A percentile compares a stretch with the other conserved stretches of the same genome.
These are phyloP conservation scores for Malbranchea zuffiana DNA, from an alignment of 2,329 filamentous ascomycete genomes.

Conservation along the genomic window DNA sequence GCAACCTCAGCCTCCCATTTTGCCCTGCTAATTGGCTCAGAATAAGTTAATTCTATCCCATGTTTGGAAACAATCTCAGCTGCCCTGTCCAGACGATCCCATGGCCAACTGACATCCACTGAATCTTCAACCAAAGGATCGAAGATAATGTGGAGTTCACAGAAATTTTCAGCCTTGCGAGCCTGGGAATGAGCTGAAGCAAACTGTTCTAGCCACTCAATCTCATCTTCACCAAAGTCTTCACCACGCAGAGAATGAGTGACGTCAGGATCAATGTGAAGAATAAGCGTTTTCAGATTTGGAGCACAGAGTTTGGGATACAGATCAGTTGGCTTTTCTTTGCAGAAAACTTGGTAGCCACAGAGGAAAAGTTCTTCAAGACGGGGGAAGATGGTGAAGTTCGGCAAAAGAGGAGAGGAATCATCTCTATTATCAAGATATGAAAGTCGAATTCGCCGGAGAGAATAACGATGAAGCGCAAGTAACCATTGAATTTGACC, in stretches of 20 bases:
- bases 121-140: neutral
- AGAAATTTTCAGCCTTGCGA: neutral
- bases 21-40: neutral
- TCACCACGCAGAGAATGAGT: neutral
- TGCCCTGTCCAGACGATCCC: conserved; percentile 1
- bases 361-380: neutral
- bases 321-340: neutral
- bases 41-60: conserved; percentile 1
- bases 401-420: too few species aligned
- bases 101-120: neutral
- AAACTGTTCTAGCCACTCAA: neutral
- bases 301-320: neutral
- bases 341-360: neutral
- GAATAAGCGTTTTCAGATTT: neutral
- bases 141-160: neutral
- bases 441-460: neutral
- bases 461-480: neutral
- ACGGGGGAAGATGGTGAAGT: neutral
- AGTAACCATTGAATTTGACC: neutral
- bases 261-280: neutral
- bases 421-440: neutral
- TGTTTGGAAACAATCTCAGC: neutral
- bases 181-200: neutral
- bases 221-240: neutral
- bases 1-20: neutral